Conservation (phyloP, 2,329 filamentous ascomycete genomes). For the Dactylellina drechsleri region DNA sequence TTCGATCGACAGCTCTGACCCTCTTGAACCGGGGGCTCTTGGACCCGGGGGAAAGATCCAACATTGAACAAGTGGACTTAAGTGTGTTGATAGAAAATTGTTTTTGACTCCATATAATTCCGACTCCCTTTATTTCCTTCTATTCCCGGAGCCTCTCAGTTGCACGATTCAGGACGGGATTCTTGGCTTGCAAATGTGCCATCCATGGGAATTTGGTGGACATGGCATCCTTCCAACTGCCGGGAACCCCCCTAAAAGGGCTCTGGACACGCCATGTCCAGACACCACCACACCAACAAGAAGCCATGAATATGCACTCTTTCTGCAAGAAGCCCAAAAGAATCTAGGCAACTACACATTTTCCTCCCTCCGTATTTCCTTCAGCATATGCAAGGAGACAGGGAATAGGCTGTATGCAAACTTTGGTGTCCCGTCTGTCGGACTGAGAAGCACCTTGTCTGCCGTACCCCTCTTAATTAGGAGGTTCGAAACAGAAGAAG, state of each 20-base stretch:
- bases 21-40: background rate
- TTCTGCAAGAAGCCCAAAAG: conserved; percentile 28
- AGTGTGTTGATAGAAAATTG: conserved; percentile 5
- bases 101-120: conserved; percentile 2
- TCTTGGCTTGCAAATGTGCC: conserved; percentile 26
- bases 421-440: conserved; percentile 26
- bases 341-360: conserved; percentile 44
- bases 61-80: conserved; percentile 30
- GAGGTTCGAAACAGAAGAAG: conserved; percentile 2
- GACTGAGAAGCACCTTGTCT: conserved; percentile 17
- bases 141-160: conserved; percentile 16
- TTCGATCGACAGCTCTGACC: conserved; percentile 10
- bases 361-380: conserved; percentile 15
- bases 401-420: conserved; percentile 35
- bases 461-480: background rate
- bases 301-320: conserved; percentile 22
- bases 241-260: conserved; percentile 24
- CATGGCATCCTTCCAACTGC: conserved; percentile 46
- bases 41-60: conserved; percentile 16
- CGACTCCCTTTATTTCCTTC: conserved; percentile 15
- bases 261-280: conserved; percentile 18
- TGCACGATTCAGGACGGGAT: conserved; percentile 20
- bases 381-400: conserved; percentile 20
- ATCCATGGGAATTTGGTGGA: conserved; percentile 31
- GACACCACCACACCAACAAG: conserved; percentile 1